These are phyloP conservation scores for Penicillium sp. DNA, from an alignment of 2,329 filamentous ascomycete species.

Conservation along the genomic window DNA sequence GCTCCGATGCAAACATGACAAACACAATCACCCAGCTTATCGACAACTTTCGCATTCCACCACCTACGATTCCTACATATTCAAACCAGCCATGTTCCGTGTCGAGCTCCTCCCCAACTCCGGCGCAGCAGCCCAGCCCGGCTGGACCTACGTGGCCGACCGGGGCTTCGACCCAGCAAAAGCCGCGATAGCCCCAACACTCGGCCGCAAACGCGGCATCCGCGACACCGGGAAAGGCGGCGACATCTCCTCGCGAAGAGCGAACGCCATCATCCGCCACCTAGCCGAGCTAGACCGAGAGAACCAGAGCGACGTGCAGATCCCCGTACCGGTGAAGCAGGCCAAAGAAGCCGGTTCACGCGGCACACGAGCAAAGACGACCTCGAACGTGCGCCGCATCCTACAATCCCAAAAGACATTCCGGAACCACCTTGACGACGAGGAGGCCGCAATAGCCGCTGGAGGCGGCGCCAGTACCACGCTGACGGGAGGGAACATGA, in stretches of 20 bases:
- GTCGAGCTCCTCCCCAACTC: slow-evolving; percentile 77
- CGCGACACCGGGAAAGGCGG: slow-evolving; percentile 54
- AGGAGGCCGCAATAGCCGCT: slow-evolving; percentile 40
- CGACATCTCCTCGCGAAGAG: slow-evolving; percentile 75
- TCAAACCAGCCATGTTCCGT: slow-evolving; percentile 50
- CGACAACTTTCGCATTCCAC: slow-evolving; percentile 8
- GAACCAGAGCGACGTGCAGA: slow-evolving; percentile 66
- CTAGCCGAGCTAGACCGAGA: slow-evolving; percentile 80
- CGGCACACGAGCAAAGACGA: slow-evolving; percentile 41
- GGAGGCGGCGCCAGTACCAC: slow-evolving; percentile 7
- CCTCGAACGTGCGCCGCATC: slow-evolving; percentile 46
- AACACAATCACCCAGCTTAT: slow-evolving; percentile 12
- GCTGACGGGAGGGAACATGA: slow-evolving; percentile 4
- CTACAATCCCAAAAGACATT: slow-evolving; percentile 49
- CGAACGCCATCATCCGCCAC: slow-evolving; percentile 74
- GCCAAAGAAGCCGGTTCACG: slow-evolving; percentile 35
- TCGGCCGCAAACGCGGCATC: slow-evolving; percentile 64
- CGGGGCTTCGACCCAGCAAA: slow-evolving; percentile 57
- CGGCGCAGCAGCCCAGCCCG: slow-evolving; percentile 67
- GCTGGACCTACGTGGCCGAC: slow-evolving; percentile 90
- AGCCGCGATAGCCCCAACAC: slow-evolving; percentile 50
- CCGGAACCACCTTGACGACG: slow-evolving; percentile 49
- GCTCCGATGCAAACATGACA: slow-evolving; percentile 18
- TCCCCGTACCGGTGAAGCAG: slow-evolving; percentile 60
- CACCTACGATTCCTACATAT: background rate